These are phyloP conservation scores for Corymbia citriodora DNA, from an alignment of 441 rosid species.

Conservation along the genomic window DNA sequence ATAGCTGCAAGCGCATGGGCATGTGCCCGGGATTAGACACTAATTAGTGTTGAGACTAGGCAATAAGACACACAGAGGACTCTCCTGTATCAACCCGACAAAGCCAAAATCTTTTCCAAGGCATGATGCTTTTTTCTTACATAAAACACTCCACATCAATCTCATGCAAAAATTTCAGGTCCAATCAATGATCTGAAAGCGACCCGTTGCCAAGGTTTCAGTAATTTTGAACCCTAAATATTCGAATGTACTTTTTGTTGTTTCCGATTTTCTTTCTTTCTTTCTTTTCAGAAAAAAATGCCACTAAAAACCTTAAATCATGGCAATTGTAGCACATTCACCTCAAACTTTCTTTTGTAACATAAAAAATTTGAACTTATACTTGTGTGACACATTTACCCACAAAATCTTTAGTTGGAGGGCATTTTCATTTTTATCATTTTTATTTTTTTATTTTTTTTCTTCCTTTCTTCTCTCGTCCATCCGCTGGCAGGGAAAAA, in stretches of 20 bases:
- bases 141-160: neutral
- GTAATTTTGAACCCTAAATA: neutral
- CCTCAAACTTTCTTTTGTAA: too few relatives aligned
- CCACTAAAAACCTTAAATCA: too few relatives aligned
- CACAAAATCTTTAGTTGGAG: too few relatives aligned
- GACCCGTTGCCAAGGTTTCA: neutral
- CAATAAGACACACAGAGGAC: neutral
- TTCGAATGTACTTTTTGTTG: neutral
- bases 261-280: neutral
- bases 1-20: constrained; percentile 40
- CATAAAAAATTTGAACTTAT: too few relatives aligned
- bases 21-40: neutral
- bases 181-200: neutral
- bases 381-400: too few relatives aligned
- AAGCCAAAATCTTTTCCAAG: neutral
- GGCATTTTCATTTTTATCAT: too few relatives aligned
- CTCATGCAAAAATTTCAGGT: neutral
- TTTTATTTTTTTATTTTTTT: too few relatives aligned
- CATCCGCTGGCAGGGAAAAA: too few relatives aligned
- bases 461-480: too few relatives aligned
- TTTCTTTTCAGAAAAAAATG: too few relatives aligned
- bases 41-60: neutral
- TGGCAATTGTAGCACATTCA: too few relatives aligned
- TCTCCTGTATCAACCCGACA: neutral
- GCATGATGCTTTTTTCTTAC: neutral